phyloP scores from a whole-genome alignment of 306 rosid genomes.

The Malus fusca region DNA sequence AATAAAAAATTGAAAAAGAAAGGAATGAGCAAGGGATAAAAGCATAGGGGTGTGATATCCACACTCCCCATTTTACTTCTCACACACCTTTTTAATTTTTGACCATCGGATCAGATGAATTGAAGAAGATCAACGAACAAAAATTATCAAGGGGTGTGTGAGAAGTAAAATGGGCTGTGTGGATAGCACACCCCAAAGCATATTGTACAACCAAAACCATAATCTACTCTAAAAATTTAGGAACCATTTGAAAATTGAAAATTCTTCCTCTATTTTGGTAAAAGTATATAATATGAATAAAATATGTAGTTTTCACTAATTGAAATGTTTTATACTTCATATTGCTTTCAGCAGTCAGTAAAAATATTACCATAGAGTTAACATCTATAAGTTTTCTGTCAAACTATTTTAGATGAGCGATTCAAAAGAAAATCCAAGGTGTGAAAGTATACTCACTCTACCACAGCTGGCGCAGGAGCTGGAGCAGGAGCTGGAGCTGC shows the following conservation, averaged over 20 bases:
- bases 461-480: constrained; percentile 29
- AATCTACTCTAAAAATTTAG: background rate
- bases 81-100: too few species aligned
- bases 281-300: too few species aligned
- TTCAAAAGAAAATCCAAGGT: background rate
- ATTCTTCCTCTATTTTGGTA: background rate
- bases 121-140: too few species aligned
- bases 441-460: constrained; percentile 32
- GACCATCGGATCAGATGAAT: too few species aligned
- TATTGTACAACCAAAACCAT: background rate
- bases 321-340: background rate
- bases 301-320: background rate
- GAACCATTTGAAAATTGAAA: background rate
- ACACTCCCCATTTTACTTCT: too few species aligned
- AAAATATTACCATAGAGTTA: background rate
- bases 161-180: too few species aligned
- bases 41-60: too few species aligned
- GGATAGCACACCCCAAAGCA: too few species aligned
- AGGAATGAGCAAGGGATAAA: too few species aligned
- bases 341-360: background rate
- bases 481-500: constrained; percentile 40
- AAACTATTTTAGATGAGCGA: background rate
- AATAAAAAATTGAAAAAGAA: background rate
- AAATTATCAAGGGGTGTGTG: too few species aligned
- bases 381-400: background rate